Percentiles rank a stretch among this genome's conserved stretches.
phyloP scores from a whole-genome alignment of 805 yeast genomes.

The Naumovozyma baii region DNA sequence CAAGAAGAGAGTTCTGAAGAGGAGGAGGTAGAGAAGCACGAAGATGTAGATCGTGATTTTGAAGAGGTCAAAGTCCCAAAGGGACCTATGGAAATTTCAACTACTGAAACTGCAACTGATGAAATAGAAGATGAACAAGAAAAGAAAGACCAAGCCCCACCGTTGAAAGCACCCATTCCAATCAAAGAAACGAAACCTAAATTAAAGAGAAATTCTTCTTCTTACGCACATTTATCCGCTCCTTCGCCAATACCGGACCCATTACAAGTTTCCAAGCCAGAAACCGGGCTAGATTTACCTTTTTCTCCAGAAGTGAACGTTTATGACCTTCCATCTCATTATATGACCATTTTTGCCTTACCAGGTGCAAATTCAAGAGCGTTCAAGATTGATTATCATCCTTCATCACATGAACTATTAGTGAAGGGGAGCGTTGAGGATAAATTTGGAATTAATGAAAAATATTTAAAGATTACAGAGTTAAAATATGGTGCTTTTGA shows the following conservation, averaged over 20 bases:
- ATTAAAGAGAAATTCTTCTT: slow-evolving; percentile 4
- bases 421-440: slow-evolving; percentile 42
- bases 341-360: slow-evolving; percentile 41
- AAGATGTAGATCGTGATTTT: background rate
- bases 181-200: slow-evolving; percentile 2
- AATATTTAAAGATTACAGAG: slow-evolving; percentile 40
- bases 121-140: slow-evolving; percentile 5
- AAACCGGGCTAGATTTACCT: slow-evolving; percentile 34
- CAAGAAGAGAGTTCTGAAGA: slow-evolving; percentile 13
- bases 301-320: slow-evolving; percentile 52
- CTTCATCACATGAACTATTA: slow-evolving; percentile 43
- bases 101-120: slow-evolving; percentile 1
- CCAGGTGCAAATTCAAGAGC: slow-evolving; percentile 51
- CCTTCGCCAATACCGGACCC: slow-evolving; percentile 33
- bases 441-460: slow-evolving; percentile 31
- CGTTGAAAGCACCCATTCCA: background rate
- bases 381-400: slow-evolving; percentile 50
- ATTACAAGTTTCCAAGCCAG: slow-evolving; percentile 39
- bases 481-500: slow-evolving; percentile 49
- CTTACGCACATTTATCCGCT: slow-evolving; percentile 19
- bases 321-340: slow-evolving; percentile 40
- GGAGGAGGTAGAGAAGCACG: slow-evolving; percentile 6
- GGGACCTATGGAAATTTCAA: background rate
- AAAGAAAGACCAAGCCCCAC: slow-evolving; percentile 1
- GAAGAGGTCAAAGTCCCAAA: slow-evolving; percentile 1